Evolutionary conservation across 2,329 filamentous ascomycete species (phyloP), one percentile per base, ranked within the genome.

Genomic region (Clonostachys rhizophaga): DNA sequence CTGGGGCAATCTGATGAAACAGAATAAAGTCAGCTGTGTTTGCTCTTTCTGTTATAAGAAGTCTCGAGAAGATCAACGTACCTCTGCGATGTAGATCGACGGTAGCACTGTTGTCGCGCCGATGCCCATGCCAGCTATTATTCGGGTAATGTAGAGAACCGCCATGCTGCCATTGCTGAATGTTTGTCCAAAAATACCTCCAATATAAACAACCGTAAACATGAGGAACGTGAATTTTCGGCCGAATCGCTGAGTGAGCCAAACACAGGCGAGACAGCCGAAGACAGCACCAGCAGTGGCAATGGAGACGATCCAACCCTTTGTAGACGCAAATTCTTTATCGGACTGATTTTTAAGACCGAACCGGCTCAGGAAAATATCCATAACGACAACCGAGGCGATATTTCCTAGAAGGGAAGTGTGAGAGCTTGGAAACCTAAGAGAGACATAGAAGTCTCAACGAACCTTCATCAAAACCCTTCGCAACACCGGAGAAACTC

Each of bases 141-240:
- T 44, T n/a, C 59, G 51, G 2, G 55, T 53, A 0, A 47, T 46
- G 18, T 63, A 65, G 0, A 65, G 44, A 0, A 44, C 60, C 0
- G 49, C 48, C 5, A 65, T 45, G 3, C 49, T 62, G 1, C 60
- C 61, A 18, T 49, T 53, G 12, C 55, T 56, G 34, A 65, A 61
- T 0, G 59, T 55, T 36, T 64, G 63, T 0, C 60, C 62, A 9
- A 66, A 49, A 6, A 58, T 51, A 7, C 68, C 68, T n/a, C 61
- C 54, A 24, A 71, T 66, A 10, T 70, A 65, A 0, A 65, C 46
- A 33, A 65, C 50, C 44, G 50, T 69, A 24, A 61, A 57, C 1
- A 62, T 36, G 13, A 60, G 56, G 10, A 62, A 52, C 0, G 56
- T 55, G 1, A 52, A 17, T 4, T 49, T 53, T 6, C 60, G 50